Evolutionary conservation across 306 rosid genomes (phyloP).

Genomic region (Lathyrus oleraceus): DNA sequence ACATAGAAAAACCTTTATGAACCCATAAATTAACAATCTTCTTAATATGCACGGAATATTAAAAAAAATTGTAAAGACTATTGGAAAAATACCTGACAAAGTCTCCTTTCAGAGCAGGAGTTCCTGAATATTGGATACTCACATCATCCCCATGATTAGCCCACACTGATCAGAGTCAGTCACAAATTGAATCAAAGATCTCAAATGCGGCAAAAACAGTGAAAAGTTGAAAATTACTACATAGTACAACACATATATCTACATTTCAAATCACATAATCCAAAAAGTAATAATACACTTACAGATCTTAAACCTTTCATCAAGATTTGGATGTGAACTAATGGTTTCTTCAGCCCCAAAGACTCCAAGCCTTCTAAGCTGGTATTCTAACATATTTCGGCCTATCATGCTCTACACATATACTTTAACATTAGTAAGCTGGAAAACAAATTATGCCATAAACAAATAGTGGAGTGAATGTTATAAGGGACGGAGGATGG

Average conservation of each 20-base stretch:
- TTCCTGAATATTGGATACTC: slow-evolving; percentile 92
- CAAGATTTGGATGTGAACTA: slow-evolving; percentile 87
- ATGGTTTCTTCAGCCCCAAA: slow-evolving; percentile 96
- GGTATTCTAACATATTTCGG: slow-evolving; percentile 81
- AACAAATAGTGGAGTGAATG: not conserved
- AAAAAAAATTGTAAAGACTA: slow-evolving; percentile 23
- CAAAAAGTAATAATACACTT: slow-evolving; percentile 44
- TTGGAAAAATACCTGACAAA: slow-evolving; percentile 69
- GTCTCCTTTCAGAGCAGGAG: slow-evolving; percentile 96
- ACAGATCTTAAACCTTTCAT: slow-evolving; percentile 78
- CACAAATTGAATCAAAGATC: slow-evolving; percentile 29
- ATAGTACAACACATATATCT: not conserved
- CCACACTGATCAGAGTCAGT: slow-evolving; percentile 69
- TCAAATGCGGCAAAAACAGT: slow-evolving; percentile 28
- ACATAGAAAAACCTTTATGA: slow-evolving; percentile 24
- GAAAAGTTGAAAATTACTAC: slow-evolving; percentile 28
- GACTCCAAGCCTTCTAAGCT: slow-evolving; percentile 91
- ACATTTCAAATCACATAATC: slow-evolving; percentile 24
- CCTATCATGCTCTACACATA: slow-evolving; percentile 92
- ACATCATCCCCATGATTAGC: slow-evolving; percentile 98
- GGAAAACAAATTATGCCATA: slow-evolving; percentile 31
- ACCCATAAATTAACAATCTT: slow-evolving; percentile 27
- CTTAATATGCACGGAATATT: slow-evolving; percentile 18
- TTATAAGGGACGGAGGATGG: not conserved
- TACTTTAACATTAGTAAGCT: slow-evolving; percentile 29